Base-by-base conservation (phyloP, 169 alveolate genomes). In the Plasmodium knowlesi region DNA sequence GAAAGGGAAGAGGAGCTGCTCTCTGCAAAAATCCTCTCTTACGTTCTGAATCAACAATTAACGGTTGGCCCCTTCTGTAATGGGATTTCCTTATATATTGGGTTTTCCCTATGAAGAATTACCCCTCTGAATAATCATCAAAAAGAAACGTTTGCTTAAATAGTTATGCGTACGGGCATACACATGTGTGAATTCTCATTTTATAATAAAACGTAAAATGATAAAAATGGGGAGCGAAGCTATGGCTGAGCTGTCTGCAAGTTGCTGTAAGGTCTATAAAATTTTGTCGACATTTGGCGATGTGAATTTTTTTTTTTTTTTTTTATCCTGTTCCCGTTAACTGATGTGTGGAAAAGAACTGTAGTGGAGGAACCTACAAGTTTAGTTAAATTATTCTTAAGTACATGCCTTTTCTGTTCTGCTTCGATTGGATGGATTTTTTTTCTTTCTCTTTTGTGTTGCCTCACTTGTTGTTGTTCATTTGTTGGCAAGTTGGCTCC, bases 201-300 rank as follows among this genome's bases (percentile, higher is more conserved):
- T 81, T 81, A 50, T 81, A 81, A 81, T 81, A 70, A 50, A 81
- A 53, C 6, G 67, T 81, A 81, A 81, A 81, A 81, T 46, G 39
- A 8, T 81, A 37, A 46, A 50, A 10, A 81, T 46, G 43, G 2
- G 30, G 37, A 50, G n/a, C 9, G 39, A 25, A 39, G 74, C 54
- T 53, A 81, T 81, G 67, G n/a, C 19, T 30, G 32, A 81, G 25
- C 16, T 12, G 39, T 81, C 50, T 81, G 32, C 67, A 30, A 5
- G 72, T 81, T 25, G 19, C 19, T 81, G 39, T 22, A 76, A 8
- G 46, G 54, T 28, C 41, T 37, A 81, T 43, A 43, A 22, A 81
- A 28, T 73, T 12, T 28, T 19, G 83, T 76, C 5, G 50, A 76
- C 28, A 19, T 43, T 41, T 43, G 34, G 54, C 67, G 54, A 50